Percentiles rank a stretch among this genome's conserved stretches.
These are phyloP conservation scores for Paramecium biaurelia DNA, from an alignment of 73 alveolate species.

Conservation along the genomic window DNA sequence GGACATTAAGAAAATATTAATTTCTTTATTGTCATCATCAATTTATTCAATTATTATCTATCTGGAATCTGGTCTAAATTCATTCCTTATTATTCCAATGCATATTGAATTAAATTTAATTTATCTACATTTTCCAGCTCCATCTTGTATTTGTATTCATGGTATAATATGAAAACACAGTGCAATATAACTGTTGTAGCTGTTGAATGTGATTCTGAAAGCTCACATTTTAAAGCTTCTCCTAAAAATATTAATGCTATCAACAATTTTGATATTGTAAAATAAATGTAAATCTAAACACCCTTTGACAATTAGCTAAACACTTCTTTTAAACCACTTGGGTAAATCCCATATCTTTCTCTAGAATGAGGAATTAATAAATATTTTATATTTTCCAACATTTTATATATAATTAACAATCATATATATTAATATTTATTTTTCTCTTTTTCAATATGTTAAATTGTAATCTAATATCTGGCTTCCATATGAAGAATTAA, in stretches of 20 bases:
- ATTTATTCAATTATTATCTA: not conserved
- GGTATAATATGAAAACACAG: not conserved
- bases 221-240: not conserved
- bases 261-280: not conserved
- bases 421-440: not conserved
- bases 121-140: not conserved
- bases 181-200: not conserved
- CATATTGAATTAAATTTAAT: not conserved
- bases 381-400: not conserved
- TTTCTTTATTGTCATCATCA: not conserved
- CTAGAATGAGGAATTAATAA: not conserved
- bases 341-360: not conserved
- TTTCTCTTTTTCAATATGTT: not conserved
- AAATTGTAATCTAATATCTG: too few relatives aligned
- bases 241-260: not conserved
- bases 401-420: not conserved
- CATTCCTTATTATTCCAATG: not conserved
- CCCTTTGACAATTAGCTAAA: not conserved
- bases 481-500: not conserved
- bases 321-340: not conserved
- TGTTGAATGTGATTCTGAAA: slow-evolving; percentile 8
- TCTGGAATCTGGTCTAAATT: not conserved
- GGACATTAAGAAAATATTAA: not conserved
- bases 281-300: not conserved
- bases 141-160: not conserved